Percentiles rank a stretch among this genome's conserved stretches.
These are phyloP conservation scores for Crithidia bombi DNA, from an alignment of 208 protist genomes.

Conservation along the genomic window DNA sequence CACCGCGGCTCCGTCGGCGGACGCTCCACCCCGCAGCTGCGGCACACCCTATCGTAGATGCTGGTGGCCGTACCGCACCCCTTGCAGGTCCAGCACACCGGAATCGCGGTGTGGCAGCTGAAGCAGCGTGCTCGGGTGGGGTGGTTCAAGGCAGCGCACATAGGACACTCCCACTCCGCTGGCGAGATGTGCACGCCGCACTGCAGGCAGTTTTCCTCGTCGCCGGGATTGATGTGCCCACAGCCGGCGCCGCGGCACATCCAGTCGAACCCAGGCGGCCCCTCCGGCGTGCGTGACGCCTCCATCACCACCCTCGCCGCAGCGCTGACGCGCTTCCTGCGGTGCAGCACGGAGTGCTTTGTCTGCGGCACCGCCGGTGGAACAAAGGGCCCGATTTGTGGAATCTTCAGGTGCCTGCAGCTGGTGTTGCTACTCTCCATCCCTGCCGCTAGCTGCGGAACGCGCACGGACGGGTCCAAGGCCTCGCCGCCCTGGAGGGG, in stretches of 20 bases:
- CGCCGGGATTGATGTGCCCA: conserved; percentile 73
- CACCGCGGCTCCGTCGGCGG: conserved; percentile 56
- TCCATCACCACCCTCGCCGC: conserved; percentile 2
- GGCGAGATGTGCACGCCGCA: conserved; percentile 69
- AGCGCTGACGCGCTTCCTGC: not conserved
- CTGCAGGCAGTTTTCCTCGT: conserved; percentile 70
- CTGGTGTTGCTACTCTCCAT: not conserved
- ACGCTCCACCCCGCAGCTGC: conserved; percentile 52
- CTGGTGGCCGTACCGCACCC: conserved; percentile 59
- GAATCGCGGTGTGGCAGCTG: conserved; percentile 66
- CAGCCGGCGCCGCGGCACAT: conserved; percentile 77
- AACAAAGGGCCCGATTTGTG: conserved; percentile 23
- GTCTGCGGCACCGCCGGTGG: not conserved
- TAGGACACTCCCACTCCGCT: conserved; percentile 79
- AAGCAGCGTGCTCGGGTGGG: conserved; percentile 77
- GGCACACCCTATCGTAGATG: conserved; percentile 81
- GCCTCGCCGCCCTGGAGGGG: conserved; percentile 46
- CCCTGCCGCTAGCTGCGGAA: not conserved
- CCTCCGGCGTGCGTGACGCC: conserved; percentile 27
- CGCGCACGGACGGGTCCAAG: conserved; percentile 25
- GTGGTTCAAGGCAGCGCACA: conserved; percentile 86
- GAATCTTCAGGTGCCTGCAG: conserved; percentile 9
- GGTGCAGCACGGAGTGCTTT: conserved; percentile 29
- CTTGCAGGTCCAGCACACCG: conserved; percentile 73
- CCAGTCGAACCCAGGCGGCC: conserved; percentile 87